Evolutionary conservation across 139 green algal genomes (phyloP).

Genomic region (Raphidocelis subcapitata): DNA sequence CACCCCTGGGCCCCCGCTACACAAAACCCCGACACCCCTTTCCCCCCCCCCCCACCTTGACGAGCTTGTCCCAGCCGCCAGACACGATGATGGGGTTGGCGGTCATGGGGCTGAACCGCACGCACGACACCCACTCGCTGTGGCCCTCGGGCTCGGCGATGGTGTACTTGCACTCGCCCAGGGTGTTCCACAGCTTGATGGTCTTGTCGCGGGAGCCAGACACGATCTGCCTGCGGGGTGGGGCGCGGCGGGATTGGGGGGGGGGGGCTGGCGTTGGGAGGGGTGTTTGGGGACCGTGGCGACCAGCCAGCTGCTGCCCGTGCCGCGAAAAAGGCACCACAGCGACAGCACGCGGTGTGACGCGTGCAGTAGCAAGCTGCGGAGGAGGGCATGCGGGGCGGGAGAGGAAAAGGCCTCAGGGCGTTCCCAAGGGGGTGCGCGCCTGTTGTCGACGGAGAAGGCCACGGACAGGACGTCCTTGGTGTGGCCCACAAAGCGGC

Average conservation of each 20-base stretch:
- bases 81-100: conserved; percentile 98
- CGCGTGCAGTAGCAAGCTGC: no score
- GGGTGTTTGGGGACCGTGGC: no score
- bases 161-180: conserved; percentile 99
- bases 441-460: conserved; percentile 99
- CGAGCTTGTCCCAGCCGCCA: conserved; percentile 97
- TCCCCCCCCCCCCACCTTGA: no score
- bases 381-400: no score
- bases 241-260: no score
- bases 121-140: conserved; percentile 95
- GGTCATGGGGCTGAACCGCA: conserved; percentile 97
- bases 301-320: no score
- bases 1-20: no score
- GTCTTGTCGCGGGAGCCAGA: conserved; percentile 94
- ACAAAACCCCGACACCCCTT: no score
- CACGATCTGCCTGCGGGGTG: conserved; percentile 99
- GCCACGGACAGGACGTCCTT: conserved; percentile 99
- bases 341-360: no score
- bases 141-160: conserved; percentile 95
- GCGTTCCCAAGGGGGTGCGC: not conserved
- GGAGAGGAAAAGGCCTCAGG: no score
- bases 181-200: conserved; percentile 99
- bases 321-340: no score
- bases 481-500: conserved; percentile 97
- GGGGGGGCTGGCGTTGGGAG: no score